Conservation (phyloP, 1,284 basidiomycete genomes). For the Leucoagaricus sp. region DNA sequence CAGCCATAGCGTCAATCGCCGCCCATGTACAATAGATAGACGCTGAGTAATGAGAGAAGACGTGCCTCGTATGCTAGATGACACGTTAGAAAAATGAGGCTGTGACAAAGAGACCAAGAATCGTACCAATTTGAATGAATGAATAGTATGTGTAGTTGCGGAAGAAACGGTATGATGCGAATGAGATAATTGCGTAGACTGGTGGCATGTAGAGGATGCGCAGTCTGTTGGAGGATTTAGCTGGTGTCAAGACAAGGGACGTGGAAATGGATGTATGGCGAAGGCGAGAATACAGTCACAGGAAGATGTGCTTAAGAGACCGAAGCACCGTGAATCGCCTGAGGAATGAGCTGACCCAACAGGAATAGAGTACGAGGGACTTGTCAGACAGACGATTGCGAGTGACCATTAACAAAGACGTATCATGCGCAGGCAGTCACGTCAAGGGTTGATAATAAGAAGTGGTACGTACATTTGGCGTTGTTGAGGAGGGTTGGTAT, state of each 20-base stretch:
- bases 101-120: neutral
- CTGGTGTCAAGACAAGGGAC: neutral
- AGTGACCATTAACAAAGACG: neutral
- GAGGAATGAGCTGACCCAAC: neutral
- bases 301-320: no score
- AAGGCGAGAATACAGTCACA: no score
- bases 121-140: slow-evolving; percentile 57
- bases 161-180: slow-evolving; percentile 87
- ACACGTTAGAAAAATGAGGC: neutral
- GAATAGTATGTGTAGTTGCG: slow-evolving; percentile 82
- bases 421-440: neutral
- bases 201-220: slow-evolving; percentile 82
- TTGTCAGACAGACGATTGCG: neutral
- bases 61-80: slow-evolving; percentile 30
- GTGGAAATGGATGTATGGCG: neutral
- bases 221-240: slow-evolving; percentile 43
- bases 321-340: no score
- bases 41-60: slow-evolving; percentile 13
- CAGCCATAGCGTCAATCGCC: neutral
- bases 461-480: slow-evolving; percentile 64
- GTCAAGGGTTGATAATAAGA: neutral
- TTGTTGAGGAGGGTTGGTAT: slow-evolving; percentile 68
- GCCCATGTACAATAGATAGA: neutral
- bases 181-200: slow-evolving; percentile 84
- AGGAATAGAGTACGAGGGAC: neutral